phyloP scores from a whole-genome alignment of 805 yeast species.

The Saccharomyces mikatae region DNA sequence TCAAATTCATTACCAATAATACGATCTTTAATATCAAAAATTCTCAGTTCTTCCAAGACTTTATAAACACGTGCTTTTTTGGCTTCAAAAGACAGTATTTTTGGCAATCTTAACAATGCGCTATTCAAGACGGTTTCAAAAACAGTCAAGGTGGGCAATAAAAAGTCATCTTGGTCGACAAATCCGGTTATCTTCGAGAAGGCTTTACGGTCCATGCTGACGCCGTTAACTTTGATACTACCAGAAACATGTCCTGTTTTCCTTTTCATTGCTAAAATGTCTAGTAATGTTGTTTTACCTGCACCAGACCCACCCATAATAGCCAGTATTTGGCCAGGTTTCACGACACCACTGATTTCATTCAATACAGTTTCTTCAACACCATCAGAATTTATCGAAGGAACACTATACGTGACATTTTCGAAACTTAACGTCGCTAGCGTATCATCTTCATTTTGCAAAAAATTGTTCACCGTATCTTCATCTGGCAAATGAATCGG shows the following conservation, averaged over 20 bases:
- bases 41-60: constrained; percentile 78
- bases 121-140: constrained; percentile 91
- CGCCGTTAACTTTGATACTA: constrained; percentile 68
- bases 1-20: constrained; percentile 82
- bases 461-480: constrained; percentile 32
- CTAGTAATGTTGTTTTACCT: constrained; percentile 90
- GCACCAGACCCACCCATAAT: constrained; percentile 99
- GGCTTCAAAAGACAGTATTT: constrained; percentile 60
- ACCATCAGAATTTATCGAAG: constrained; percentile 6
- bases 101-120: constrained; percentile 81
- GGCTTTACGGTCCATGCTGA: constrained; percentile 30
- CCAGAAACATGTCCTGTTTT: constrained; percentile 70
- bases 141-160: constrained; percentile 88
- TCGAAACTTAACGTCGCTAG: constrained; percentile 76
- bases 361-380: constrained; percentile 41
- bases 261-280: constrained; percentile 81
- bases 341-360: constrained; percentile 63
- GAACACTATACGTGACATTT: constrained; percentile 46
- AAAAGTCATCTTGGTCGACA: constrained; percentile 91
- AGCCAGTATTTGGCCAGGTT: constrained; percentile 85
- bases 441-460: constrained; percentile 39
- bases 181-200: constrained; percentile 74
- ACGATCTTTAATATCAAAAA: constrained; percentile 72
- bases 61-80: constrained; percentile 77
- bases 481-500: constrained; percentile 19